Base-by-base conservation (phyloP, 140 eudicot species). In the Anethum foeniculum region DNA sequence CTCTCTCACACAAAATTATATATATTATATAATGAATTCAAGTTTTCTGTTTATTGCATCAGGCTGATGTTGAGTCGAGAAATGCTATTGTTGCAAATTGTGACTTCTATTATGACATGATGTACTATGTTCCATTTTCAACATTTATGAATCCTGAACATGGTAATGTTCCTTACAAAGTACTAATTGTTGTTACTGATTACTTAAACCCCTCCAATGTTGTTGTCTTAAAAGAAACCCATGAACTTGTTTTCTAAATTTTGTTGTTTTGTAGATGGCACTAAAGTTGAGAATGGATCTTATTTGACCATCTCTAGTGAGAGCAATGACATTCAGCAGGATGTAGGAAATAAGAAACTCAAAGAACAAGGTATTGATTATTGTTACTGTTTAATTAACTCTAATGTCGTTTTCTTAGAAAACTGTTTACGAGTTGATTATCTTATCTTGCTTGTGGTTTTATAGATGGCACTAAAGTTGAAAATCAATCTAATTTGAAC, bases 231-330 rank as follows among this genome's bases (percentile, higher is more conserved):
- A 32, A 28, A 49, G 51, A 47, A 47, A 7, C 30, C 4, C 15
- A 76, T 3, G 16, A 8, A 0, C 12, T 39, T 10, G 19, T 46
- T 36, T 6, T 54, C 13, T 36, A 0, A 30, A 5, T 16, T 27
- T 21, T 9, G 23, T 34, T 54, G 16, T 47, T 47, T 12, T 76
- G 60, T 84, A 88, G 91, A 81, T 27, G 75, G 49, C 1, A 79
- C 58, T 16, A 78, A 41, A 67, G 87, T 83, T 77, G 88, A 84
- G 19, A 78, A 84, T 54, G 97, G 87, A 58, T 90, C 97, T 47
- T 83, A 87, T 47, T 90, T 96, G 10, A 84, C 97, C 19, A 81
- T 93, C 28, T 90, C 92, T 9, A 85, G 86, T 25, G 95, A 87
- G 73, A 81, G 80, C 44, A 90, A 89, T 75, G 79, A 47, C 4